A percentile compares a stretch with the other conserved stretches of the same genome.
Conservation (phyloP, 495 filamentous ascomycete species). For the Xylaria acuta region DNA sequence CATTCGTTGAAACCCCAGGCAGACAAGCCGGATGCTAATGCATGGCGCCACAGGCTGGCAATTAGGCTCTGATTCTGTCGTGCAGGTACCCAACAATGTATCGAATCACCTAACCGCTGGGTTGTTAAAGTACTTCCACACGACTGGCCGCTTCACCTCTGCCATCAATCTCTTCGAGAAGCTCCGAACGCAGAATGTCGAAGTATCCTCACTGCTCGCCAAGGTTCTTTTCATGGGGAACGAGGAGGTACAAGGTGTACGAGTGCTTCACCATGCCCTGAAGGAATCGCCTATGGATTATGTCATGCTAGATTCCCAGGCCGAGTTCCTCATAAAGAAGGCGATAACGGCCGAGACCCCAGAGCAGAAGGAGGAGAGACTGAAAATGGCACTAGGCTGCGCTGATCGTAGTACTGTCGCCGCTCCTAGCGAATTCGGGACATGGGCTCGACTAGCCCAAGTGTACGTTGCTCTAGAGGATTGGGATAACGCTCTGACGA, state of each 20-base stretch:
- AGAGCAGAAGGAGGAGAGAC: slow-evolving; percentile 61
- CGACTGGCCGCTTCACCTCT: slow-evolving; percentile 91
- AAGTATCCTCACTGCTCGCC: slow-evolving; percentile 91
- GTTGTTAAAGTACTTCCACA: slow-evolving; percentile 94
- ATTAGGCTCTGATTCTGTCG: slow-evolving; percentile 94
- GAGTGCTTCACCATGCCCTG: slow-evolving; percentile 83
- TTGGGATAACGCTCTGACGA: slow-evolving; percentile 92
- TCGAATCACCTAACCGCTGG: slow-evolving; percentile 95
- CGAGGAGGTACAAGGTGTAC: slow-evolving; percentile 93
- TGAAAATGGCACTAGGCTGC: slow-evolving; percentile 85
- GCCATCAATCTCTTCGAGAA: slow-evolving; percentile 99
- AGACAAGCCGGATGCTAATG: slow-evolving; percentile 15
- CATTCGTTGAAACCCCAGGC: neutral
- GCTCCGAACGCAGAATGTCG: slow-evolving; percentile 84
- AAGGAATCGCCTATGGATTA: slow-evolving; percentile 96
- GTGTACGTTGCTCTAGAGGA: slow-evolving; percentile 91
- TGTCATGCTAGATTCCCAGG: slow-evolving; percentile 89
- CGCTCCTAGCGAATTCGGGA: slow-evolving; percentile 94
- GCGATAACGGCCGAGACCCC: slow-evolving; percentile 58
- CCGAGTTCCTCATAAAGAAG: slow-evolving; percentile 89
- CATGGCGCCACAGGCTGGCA: slow-evolving; percentile 72
- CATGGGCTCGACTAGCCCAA: slow-evolving; percentile 92
- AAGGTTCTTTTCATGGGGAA: slow-evolving; percentile 90
- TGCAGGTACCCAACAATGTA: slow-evolving; percentile 95
- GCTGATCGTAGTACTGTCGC: slow-evolving; percentile 93